These are phyloP conservation scores for Phascolomyces articulosus DNA, from an alignment of 371 early-diverging fungal genomes.

Conservation along the genomic window DNA sequence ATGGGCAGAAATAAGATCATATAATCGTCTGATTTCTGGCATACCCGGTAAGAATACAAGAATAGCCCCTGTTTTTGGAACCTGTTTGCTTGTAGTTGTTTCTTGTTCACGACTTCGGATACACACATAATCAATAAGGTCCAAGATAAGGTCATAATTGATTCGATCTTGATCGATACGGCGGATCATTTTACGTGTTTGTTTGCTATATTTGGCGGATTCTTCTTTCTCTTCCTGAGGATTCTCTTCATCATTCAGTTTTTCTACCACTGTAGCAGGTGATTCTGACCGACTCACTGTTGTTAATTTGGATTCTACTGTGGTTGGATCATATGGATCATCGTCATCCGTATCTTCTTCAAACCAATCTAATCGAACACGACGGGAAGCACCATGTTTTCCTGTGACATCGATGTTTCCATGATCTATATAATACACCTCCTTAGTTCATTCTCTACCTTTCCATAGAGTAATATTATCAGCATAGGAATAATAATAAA, in stretches of 20 bases:
- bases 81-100: slow-evolving; percentile 5
- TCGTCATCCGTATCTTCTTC: slow-evolving; percentile 48
- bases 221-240: slow-evolving; percentile 33
- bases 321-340: slow-evolving; percentile 38
- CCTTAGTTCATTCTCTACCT: too few species aligned
- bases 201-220: slow-evolving; percentile 34
- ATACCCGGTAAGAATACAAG: slow-evolving; percentile 91
- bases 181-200: slow-evolving; percentile 51
- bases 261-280: neutral
- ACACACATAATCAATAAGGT: slow-evolving; percentile 67
- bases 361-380: slow-evolving; percentile 53
- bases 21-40: slow-evolving; percentile 71
- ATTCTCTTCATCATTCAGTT: slow-evolving; percentile 32
- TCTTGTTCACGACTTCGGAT: slow-evolving; percentile 16
- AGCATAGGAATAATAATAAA: neutral
- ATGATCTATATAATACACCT: slow-evolving; percentile 17
- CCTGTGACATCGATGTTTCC: slow-evolving; percentile 34
- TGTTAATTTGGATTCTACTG: slow-evolving; percentile 29
- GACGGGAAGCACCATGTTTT: slow-evolving; percentile 40
- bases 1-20: slow-evolving; percentile 58
- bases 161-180: slow-evolving; percentile 68
- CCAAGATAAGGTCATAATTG: slow-evolving; percentile 73
- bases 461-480: too few species aligned
- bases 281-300: slow-evolving; percentile 14
- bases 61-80: slow-evolving; percentile 75